Evolutionary conservation across 139 green algal species (phyloP), one percentile per base, ranked within the genome.

Genomic region (Tetradesmus obliquus): DNA sequence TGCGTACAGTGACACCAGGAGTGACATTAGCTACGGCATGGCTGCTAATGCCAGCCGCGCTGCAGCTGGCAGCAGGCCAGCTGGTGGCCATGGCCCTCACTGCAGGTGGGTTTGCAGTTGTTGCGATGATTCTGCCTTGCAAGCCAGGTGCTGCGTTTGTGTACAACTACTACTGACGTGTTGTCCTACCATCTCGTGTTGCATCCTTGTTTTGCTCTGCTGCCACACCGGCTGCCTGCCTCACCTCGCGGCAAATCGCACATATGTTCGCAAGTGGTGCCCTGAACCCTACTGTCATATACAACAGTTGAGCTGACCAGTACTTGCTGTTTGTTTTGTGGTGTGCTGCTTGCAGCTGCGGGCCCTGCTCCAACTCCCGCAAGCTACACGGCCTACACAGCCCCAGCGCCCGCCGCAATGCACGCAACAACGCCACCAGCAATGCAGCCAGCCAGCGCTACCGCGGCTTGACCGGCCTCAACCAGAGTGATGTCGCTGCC

Each of bases 271-370:
- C 32, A 45, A 45, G 32, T 45, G 32, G 32, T 45, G 32, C 32
- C 32, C 32, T 45, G 32, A 45, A 45, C 32, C 32, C 32, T 45
- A 45, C 32, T 45, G 32, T 45, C 32, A 45, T 45, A 45, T 45
- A 45, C 32, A 45, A 45, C 32, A 45, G 32, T 45, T 45, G 32
- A 45, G 32, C 9, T 58, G 53, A 60, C 53, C 13, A 55, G 82
- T 74, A 9, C 8, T 7, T 76, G 82, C 82, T 20, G 51, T 74
- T 54, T 15, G 19, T 17, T 71, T 15, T n/a, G 32, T 69, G 55
- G 10, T 83, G 66, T 57, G 24, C 22, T 84, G 74, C 15, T 19
- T 58, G 81, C 87, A 91, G 87, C 22, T 84, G 87, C 55, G 87
- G 72, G 5, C 74, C 72, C 9, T 84, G 87, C 32, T 60, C n/a